These are phyloP conservation scores for Kondoa malvinella DNA, from an alignment of 768 basidiomycete genomes.

Conservation along the genomic window DNA sequence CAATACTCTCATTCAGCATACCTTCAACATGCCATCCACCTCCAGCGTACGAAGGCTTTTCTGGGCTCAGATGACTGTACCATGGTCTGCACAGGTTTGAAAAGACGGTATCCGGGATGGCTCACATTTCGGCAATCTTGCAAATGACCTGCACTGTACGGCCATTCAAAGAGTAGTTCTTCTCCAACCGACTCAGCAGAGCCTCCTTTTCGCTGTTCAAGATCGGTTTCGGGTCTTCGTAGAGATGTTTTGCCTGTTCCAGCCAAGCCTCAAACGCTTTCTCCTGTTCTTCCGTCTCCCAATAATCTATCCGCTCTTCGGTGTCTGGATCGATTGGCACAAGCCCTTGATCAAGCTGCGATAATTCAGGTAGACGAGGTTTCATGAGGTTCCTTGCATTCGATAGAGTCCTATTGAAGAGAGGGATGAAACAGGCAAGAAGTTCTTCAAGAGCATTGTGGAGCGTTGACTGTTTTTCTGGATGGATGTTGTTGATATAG, in stretches of 20 bases:
- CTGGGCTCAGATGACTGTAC: neutral
- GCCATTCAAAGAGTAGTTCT: neutral
- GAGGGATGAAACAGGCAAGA: neutral
- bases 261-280: neutral
- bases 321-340: neutral
- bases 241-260: neutral
- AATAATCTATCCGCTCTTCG: neutral
- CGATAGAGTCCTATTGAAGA: neutral
- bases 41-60: neutral
- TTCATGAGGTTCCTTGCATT: neutral
- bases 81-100: neutral
- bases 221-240: neutral
- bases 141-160: neutral
- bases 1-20: neutral
- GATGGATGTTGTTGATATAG: conserved; percentile 44
- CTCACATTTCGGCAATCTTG: neutral
- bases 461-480: neutral
- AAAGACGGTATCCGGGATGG: neutral
- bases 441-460: neutral
- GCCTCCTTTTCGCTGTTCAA: neutral
- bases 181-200: neutral
- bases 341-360: neutral
- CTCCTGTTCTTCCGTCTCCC: neutral
- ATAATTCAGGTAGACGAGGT: neutral
- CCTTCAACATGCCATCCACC: neutral